Percentiles rank a stretch among this genome's conserved stretches.
Evolutionary conservation across 2,329 filamentous ascomycete species (phyloP).

Genomic region (Karstenula rhodostoma): DNA sequence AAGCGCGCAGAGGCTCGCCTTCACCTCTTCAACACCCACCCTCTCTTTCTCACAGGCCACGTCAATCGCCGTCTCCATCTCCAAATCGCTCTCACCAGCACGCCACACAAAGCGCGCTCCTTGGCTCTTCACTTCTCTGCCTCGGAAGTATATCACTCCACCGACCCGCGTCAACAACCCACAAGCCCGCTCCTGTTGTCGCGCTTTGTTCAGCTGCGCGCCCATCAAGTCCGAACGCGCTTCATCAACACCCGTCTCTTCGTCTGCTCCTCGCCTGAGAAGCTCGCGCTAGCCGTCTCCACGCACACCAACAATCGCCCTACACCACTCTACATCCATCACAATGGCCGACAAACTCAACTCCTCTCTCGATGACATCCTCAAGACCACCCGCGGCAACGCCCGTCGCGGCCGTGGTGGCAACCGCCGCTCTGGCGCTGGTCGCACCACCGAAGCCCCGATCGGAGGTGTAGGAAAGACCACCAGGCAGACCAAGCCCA

Average conservation of each 20-base stretch:
- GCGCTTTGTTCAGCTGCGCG: conserved; percentile 19
- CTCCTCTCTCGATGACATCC: conserved; percentile 96
- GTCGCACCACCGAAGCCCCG: conserved; percentile 68
- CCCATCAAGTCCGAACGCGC: conserved; percentile 8
- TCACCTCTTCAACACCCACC: conserved; percentile 20
- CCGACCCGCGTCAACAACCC: conserved; percentile 4
- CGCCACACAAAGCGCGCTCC: conserved; percentile 10
- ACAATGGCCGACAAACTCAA: conserved; percentile 78
- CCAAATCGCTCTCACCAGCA: conserved; percentile 13
- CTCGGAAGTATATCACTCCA: background rate
- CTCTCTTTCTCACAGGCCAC: conserved; percentile 14
- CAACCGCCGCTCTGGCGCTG: conserved; percentile 55
- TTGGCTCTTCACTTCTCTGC: background rate
- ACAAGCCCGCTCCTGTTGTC: conserved; percentile 14
- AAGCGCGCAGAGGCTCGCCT: conserved; percentile 15
- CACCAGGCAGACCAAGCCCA: conserved; percentile 66
- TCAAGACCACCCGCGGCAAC: conserved; percentile 74
- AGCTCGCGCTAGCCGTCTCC: conserved; percentile 22
- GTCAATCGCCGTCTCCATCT: conserved; percentile 14
- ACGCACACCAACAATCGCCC: conserved; percentile 22
- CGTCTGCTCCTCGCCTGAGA: conserved; percentile 22
- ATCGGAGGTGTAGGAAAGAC: conserved; percentile 88
- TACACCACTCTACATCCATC: conserved; percentile 21
- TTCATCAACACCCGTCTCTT: conserved; percentile 19
- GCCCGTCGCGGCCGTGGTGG: conserved; percentile 58